Base-by-base conservation (phyloP, 2,329 filamentous ascomycete genomes). In the Byssothecium circinans region DNA sequence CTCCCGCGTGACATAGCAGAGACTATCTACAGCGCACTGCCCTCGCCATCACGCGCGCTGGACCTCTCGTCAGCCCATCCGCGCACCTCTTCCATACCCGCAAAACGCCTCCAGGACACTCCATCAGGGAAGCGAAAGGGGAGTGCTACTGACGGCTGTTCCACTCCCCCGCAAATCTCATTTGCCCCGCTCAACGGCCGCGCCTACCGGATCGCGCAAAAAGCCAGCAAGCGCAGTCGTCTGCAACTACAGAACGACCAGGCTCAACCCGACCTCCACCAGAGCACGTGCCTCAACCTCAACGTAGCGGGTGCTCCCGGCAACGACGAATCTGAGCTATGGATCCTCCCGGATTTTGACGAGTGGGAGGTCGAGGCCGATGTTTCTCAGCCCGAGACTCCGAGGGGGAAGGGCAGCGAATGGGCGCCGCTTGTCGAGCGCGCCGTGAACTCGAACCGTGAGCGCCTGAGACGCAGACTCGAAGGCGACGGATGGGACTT, bases 401-500 rank as follows among this genome's bases (percentile, higher is more conserved):
- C 41, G 18, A 19, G 18, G 37, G 36, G 38, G 14, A 33, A 40
- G 43, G 23, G 41, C 2, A 47, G 43, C 2, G 43, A 54, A 20
- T 57, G 57, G 57, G 50, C 57, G 2, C 52, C 56, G 2, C 49
- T 67, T 0, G 42, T 69, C 3, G 47, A 55, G 8, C 56, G 60
- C 22, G 64, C 65, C 1, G 65, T 62, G 2, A 58, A 51, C 1
- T 64, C 61, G 3, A 69, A 69, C 37, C 59, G 63, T 12, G 63
- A 68, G 34, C 51, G 65, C 0, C 48, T 69, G 15, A 50, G 63
- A 14, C 52, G 55, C 2, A 47, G 61, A 8, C 53, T 70, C 1
- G 67, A 70, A 29, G 62, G 61, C 2, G 67, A 70, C 17, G 63
- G 66, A 2, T 69, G 67, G 67, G 63, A 63, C 14, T 70, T 70